Conservation (phyloP, 192 early-diverging fungal species). For the Irineochytrium annulatum region DNA sequence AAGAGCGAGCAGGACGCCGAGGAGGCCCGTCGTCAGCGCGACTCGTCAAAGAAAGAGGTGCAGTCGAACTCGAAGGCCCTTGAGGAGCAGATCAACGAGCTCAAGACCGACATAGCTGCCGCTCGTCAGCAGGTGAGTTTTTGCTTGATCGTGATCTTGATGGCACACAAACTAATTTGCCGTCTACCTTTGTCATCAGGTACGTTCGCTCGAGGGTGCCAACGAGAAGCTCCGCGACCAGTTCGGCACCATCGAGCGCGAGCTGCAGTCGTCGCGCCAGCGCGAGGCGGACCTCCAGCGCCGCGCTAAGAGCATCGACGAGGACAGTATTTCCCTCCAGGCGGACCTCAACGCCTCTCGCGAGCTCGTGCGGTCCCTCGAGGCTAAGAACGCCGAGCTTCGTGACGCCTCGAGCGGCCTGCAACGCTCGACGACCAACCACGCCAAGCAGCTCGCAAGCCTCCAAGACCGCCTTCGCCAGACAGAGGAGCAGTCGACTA, state of each 20-base stretch:
- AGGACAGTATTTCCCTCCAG: neutral
- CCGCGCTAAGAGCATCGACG: neutral
- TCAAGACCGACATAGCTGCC: neutral
- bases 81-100: too few species aligned
- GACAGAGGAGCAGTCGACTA: neutral
- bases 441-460: neutral
- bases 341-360: neutral
- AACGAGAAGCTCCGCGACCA: neutral
- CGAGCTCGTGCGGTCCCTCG: neutral
- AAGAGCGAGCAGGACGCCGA: slow-evolving; percentile 6
- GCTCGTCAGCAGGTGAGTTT: too few species aligned
- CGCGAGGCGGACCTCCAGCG: neutral
- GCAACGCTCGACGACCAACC: neutral
- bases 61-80: too few species aligned
- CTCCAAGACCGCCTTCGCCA: neutral
- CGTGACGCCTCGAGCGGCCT: neutral
- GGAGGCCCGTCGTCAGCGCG: neutral
- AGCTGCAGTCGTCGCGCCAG: slow-evolving; percentile 1
- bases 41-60: neutral
- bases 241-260: slow-evolving; percentile 8
- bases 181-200: too few species aligned
- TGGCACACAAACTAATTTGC: too few species aligned
- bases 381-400: slow-evolving; percentile 1
- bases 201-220: neutral
- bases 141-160: too few species aligned